Conservation (phyloP, 2,329 filamentous ascomycete species). For the Malbranchea cinnamomea region DNA sequence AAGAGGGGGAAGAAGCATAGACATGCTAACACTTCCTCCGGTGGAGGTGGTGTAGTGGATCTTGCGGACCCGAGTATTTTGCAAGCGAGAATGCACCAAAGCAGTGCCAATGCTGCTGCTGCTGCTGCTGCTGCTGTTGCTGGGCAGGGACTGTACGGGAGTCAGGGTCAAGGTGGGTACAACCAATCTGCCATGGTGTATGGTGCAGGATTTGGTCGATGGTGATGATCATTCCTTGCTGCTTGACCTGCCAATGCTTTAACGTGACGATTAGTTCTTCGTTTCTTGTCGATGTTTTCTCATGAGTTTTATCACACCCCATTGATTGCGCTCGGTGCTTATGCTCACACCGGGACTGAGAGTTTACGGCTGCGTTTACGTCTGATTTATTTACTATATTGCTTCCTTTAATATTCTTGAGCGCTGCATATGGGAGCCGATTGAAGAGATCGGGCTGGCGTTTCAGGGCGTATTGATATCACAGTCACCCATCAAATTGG, state of each 20-base stretch:
- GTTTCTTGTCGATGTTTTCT: slow-evolving; percentile 11
- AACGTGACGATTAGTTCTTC: slow-evolving; percentile 10
- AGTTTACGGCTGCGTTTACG: slow-evolving; percentile 12
- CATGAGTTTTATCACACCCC: slow-evolving; percentile 6
- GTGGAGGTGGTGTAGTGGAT: slow-evolving; percentile 95
- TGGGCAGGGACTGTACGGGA: slow-evolving; percentile 79
- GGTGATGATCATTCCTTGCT: slow-evolving; percentile 35
- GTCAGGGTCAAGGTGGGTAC: slow-evolving; percentile 86
- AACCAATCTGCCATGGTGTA: slow-evolving; percentile 69
- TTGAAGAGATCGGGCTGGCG: slow-evolving; percentile 23
- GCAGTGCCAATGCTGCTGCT: slow-evolving; percentile 55
- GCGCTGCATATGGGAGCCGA: slow-evolving; percentile 21
- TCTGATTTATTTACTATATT: slow-evolving; percentile 13
- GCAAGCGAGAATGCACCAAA: slow-evolving; percentile 91
- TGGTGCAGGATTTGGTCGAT: slow-evolving; percentile 50
- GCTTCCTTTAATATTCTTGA: slow-evolving; percentile 15
- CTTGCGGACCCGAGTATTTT: slow-evolving; percentile 99
- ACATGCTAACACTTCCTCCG: slow-evolving; percentile 99
- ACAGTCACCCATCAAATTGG: slow-evolving; percentile 15
- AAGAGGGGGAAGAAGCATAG: slow-evolving; percentile 99
- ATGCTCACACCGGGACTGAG: slow-evolving; percentile 8
- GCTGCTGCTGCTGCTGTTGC: no score
- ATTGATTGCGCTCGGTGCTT: neutral
- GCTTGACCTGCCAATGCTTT: slow-evolving; percentile 7
- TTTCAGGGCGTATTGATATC: slow-evolving; percentile 17